These are phyloP conservation scores for Geranium rotundifolium DNA, from an alignment of 345 rosid species.

Conservation along the genomic window DNA sequence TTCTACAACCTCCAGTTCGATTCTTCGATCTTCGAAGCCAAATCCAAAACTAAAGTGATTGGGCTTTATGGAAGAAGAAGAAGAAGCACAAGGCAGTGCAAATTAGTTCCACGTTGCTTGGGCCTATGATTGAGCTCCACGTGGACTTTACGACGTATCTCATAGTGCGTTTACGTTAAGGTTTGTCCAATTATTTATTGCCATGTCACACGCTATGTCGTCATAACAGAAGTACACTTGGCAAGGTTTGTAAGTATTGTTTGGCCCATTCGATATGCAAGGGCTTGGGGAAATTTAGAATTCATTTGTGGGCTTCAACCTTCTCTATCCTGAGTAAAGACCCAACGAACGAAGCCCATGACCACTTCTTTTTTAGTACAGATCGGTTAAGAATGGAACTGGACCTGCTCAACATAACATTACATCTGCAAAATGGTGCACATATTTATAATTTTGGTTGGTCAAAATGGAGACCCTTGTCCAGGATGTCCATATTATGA, in stretches of 20 bases:
- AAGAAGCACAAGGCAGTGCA: constrained; percentile 4
- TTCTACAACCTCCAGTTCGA: not conserved
- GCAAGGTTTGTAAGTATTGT: constrained; percentile 4
- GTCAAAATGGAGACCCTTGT: too few relatives aligned
- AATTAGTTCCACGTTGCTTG: constrained; percentile 36
- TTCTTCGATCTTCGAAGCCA: too few relatives aligned
- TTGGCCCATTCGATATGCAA: constrained; percentile 11
- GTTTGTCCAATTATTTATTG: not conserved
- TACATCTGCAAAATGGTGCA: too few relatives aligned
- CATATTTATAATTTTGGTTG: too few relatives aligned
- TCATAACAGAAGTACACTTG: constrained; percentile 1
- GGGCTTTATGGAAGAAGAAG: not conserved
- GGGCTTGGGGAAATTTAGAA: too few relatives aligned
- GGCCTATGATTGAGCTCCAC: constrained; percentile 32
- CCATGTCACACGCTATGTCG: constrained; percentile 25
- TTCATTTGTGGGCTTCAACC: too few relatives aligned
- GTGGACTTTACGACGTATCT: constrained; percentile 13
- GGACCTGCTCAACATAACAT: too few relatives aligned
- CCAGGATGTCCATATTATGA: too few relatives aligned
- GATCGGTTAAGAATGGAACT: too few relatives aligned
- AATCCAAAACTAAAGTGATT: not conserved
- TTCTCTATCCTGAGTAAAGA: too few relatives aligned
- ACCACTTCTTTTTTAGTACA: too few relatives aligned
- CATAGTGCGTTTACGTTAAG: not conserved
- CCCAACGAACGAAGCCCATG: too few relatives aligned